Base-by-base conservation (phyloP, 2,329 filamentous ascomycete genomes). In the Aspergillus sp. region DNA sequence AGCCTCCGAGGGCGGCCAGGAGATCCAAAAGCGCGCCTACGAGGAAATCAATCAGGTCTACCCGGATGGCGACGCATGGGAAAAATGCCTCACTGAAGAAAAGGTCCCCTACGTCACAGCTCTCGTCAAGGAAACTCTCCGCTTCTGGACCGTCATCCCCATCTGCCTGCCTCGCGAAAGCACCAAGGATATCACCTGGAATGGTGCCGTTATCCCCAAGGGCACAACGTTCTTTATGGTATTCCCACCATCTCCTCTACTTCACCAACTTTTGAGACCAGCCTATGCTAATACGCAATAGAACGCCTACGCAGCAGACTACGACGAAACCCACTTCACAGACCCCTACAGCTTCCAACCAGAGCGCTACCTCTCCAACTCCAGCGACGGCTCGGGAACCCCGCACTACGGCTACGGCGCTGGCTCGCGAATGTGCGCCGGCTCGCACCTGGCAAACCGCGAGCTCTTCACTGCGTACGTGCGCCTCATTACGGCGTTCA, bases 141-240 rank as follows among this genome's bases (percentile, higher is more conserved):
- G 90, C 25, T 93, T 85, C 79, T 93, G 87, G 83, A 89, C 87
- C 2, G 90, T 93, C 31, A 90, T 93, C 62, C 89, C 90, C 2
- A 88, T 95, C 65, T 91, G 87, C 65, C 80, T 95, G 1, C 90
- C 90, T 0, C 81, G 90, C 3, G 85, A 85, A 15, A 89, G 81
- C 60, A 88, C 90, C 69, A 89, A 87, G 64, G 87, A 90, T 60
- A 90, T 93, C 56, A 78, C 82, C 4, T 93, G 87, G 75, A 79
- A 89, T 23, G 84, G 84, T 15, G 79, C 85, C 0, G 76, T 81
- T 1, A 90, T 95, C 39, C 90, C 90, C 0, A 82, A 89, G 0
- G 88, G 89, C 1, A 92, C 88, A 0, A 90, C 87, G 2, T 91
- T 93, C 65, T 91, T 92, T 74, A 88, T 93, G 89, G 82, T 83